These are phyloP conservation scores for Candida buenavistaensis DNA, from an alignment of 1,139 yeast genomes.

Conservation along the genomic window DNA sequence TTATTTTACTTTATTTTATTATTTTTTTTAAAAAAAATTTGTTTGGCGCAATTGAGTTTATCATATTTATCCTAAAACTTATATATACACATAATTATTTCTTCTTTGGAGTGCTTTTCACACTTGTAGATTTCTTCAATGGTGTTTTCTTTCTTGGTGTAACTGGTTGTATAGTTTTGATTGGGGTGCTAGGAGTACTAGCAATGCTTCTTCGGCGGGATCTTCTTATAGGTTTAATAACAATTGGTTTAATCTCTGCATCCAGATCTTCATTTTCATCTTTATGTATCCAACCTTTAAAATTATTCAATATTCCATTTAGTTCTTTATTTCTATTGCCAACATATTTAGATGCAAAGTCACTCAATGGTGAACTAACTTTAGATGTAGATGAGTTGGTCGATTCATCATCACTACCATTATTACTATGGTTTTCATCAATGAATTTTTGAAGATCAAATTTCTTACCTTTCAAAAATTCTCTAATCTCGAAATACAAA, in stretches of 20 bases:
- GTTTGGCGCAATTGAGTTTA: background rate
- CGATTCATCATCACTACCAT: slow-evolving; percentile 21
- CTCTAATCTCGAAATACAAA: slow-evolving; percentile 79
- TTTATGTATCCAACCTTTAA: slow-evolving; percentile 65
- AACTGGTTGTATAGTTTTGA: slow-evolving; percentile 4
- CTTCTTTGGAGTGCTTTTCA: slow-evolving; percentile 8
- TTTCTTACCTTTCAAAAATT: slow-evolving; percentile 60
- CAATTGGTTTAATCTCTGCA: slow-evolving; percentile 17
- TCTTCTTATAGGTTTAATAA: slow-evolving; percentile 12
- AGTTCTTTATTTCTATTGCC: slow-evolving; percentile 54
- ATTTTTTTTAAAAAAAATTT: background rate
- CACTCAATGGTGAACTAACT: slow-evolving; percentile 52
- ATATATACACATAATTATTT: slow-evolving; percentile 5
- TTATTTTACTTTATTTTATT: too few species aligned
- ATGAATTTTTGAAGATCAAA: slow-evolving; percentile 35
- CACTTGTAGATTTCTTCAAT: slow-evolving; percentile 2
- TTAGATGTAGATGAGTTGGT: slow-evolving; percentile 8
- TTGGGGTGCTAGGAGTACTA: slow-evolving; percentile 6
- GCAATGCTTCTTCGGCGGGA: slow-evolving; percentile 9
- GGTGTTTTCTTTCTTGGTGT: slow-evolving; percentile 5
- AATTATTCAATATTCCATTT: slow-evolving; percentile 53
- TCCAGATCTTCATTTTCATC: slow-evolving; percentile 18
- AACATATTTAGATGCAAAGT: slow-evolving; percentile 60
- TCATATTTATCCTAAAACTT: too few species aligned
- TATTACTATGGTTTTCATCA: slow-evolving; percentile 20